phyloP scores from a whole-genome alignment of 179 eudicot species.

The Camellia oleifera region DNA sequence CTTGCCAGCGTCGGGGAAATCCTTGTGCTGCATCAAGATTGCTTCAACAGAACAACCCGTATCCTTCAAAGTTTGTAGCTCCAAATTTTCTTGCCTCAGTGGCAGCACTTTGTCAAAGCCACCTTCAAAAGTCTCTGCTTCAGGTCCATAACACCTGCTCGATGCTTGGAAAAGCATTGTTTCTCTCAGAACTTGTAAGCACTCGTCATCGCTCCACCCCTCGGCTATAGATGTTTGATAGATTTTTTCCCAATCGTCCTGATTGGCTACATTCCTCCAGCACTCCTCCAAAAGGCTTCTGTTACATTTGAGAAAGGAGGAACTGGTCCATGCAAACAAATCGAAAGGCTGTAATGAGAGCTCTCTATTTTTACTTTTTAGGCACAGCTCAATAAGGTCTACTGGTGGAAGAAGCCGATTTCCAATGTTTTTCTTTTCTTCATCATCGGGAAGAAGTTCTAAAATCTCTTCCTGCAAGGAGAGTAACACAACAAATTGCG shows the following conservation, averaged over 20 bases:
- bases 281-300: slow-evolving; percentile 79
- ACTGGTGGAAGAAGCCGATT: slow-evolving; percentile 64
- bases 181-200: slow-evolving; percentile 41
- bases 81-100: slow-evolving; percentile 51
- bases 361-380: slow-evolving; percentile 46
- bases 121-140: slow-evolving; percentile 59
- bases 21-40: slow-evolving; percentile 88
- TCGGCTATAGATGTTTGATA: slow-evolving; percentile 49
- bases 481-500: not conserved
- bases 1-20: slow-evolving; percentile 79
- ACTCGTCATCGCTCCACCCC: slow-evolving; percentile 90
- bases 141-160: slow-evolving; percentile 74
- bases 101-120: slow-evolving; percentile 76
- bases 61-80: slow-evolving; percentile 35
- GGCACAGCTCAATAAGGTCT: slow-evolving; percentile 77
- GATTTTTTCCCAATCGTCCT: slow-evolving; percentile 84
- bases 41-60: slow-evolving; percentile 63
- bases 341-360: slow-evolving; percentile 66
- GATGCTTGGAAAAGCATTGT: slow-evolving; percentile 83
- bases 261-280: slow-evolving; percentile 77
- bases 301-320: slow-evolving; percentile 67
- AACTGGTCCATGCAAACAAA: slow-evolving; percentile 90
- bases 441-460: slow-evolving; percentile 42
- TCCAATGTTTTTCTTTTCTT: slow-evolving; percentile 60
- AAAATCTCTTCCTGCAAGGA: slow-evolving; percentile 68